phyloP scores from a whole-genome alignment of 495 filamentous ascomycete species.

The Xylaria sp. region DNA sequence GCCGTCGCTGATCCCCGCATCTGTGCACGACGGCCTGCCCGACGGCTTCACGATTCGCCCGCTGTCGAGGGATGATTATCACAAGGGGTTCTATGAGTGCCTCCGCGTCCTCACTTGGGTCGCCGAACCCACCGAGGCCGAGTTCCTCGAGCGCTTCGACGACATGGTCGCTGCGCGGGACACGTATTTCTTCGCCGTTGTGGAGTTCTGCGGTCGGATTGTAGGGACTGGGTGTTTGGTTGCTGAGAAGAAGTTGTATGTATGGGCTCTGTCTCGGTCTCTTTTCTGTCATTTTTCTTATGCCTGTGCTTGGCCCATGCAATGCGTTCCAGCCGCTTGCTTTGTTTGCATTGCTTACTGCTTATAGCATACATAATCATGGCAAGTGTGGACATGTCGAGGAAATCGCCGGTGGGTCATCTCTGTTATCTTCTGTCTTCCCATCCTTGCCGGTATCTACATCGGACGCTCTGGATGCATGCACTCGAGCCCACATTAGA shows the following conservation, averaged over 20 bases:
- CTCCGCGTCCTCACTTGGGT: constrained; percentile 82
- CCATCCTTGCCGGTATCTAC: not conserved
- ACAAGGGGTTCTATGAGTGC: constrained; percentile 75
- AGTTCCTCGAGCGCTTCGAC: constrained; percentile 76
- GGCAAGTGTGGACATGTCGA: constrained; percentile 83
- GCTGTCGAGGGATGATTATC: constrained; percentile 72
- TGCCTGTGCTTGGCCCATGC: not conserved
- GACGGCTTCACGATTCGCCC: constrained; percentile 77
- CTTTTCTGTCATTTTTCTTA: not conserved
- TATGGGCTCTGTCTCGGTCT: constrained; percentile 39
- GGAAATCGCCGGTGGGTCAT: constrained; percentile 69
- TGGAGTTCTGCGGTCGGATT: constrained; percentile 68
- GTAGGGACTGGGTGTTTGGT: constrained; percentile 83
- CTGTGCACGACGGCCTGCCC: constrained; percentile 68
- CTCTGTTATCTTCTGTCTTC: not conserved
- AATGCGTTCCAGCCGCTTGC: not conserved
- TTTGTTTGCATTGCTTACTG: too few relatives aligned
- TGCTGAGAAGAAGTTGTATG: constrained; percentile 78
- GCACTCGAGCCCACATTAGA: not conserved
- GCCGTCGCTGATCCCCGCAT: constrained; percentile 69
- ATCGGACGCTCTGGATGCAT: not conserved
- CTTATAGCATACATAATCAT: constrained; percentile 63
- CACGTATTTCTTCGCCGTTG: constrained; percentile 78
- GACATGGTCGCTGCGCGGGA: constrained; percentile 74
- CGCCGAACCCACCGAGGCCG: constrained; percentile 72